Conservation (phyloP, 139 green algal genomes). For the Volvox africanus region DNA sequence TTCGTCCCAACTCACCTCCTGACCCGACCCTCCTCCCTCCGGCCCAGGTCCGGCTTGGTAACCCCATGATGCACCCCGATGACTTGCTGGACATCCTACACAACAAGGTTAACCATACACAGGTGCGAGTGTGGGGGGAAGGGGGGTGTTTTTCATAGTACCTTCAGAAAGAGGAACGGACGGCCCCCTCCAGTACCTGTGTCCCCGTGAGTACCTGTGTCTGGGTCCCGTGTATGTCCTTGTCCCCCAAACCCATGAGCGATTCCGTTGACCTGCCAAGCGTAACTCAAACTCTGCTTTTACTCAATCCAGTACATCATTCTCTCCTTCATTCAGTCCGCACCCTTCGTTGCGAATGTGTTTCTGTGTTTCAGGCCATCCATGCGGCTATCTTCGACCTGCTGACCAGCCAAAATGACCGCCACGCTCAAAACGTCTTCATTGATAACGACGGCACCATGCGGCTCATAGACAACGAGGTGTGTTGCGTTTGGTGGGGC, state of each 20-base stretch:
- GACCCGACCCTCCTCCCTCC: background rate
- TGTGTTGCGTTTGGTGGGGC: background rate
- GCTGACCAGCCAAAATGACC: conserved; percentile 59
- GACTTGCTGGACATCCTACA: conserved; percentile 58
- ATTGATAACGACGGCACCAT: conserved; percentile 52
- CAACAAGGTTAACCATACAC: conserved; percentile 59
- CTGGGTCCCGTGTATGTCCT: too few relatives aligned
- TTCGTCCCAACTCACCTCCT: background rate
- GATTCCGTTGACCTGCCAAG: too few relatives aligned
- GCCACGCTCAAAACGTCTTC: conserved; percentile 61
- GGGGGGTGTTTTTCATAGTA: too few relatives aligned
- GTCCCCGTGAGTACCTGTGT: too few relatives aligned
- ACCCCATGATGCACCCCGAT: conserved; percentile 62
- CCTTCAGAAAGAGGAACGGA: too few relatives aligned
- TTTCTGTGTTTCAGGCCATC: background rate
- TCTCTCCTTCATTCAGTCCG: too few relatives aligned
- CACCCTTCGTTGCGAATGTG: background rate
- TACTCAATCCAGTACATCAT: too few relatives aligned
- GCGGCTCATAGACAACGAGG: conserved; percentile 61
- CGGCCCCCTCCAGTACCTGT: too few relatives aligned
- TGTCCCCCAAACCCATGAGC: too few relatives aligned
- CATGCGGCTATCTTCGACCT: conserved; percentile 59
- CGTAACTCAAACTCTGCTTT: too few relatives aligned
- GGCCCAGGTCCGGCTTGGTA: conserved; percentile 50
- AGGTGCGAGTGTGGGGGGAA: conserved; percentile 21